These are phyloP conservation scores for Larix kaempferi DNA, from an alignment of 75 land plant species.

Conservation along the genomic window DNA sequence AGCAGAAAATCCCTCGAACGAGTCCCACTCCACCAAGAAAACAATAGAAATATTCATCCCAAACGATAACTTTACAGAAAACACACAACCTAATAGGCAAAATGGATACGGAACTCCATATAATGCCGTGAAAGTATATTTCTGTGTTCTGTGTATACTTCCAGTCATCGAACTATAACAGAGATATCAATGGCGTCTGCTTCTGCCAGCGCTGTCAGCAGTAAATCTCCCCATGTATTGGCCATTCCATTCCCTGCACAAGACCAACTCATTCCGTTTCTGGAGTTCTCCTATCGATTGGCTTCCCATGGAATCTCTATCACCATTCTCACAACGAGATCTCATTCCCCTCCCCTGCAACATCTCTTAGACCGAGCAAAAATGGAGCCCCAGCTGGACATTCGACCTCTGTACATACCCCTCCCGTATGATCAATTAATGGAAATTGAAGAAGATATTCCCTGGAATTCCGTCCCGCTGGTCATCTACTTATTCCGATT, in stretches of 20 bases:
- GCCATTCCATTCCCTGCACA: conserved; percentile 2
- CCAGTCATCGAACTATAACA: no score
- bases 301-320: not conserved
- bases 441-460: not conserved
- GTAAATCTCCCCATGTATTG: not conserved
- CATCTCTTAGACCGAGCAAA: not conserved
- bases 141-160: no score
- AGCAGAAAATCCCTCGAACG: no score
- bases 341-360: not conserved
- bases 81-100: no score
- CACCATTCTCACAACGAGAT: not conserved
- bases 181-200: not conserved
- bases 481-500: not conserved
- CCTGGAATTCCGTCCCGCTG: not conserved
- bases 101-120: no score
- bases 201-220: not conserved
- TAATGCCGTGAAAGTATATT: no score
- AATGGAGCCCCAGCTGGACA: not conserved
- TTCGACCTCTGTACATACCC: not conserved
- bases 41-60: no score
- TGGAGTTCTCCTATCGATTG: not conserved
- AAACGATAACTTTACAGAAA: no score
- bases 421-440: not conserved
- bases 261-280: not conserved
- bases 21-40: no score